Conservation (phyloP, 768 basidiomycete species). For the Phlebiopsis gigantea region DNA sequence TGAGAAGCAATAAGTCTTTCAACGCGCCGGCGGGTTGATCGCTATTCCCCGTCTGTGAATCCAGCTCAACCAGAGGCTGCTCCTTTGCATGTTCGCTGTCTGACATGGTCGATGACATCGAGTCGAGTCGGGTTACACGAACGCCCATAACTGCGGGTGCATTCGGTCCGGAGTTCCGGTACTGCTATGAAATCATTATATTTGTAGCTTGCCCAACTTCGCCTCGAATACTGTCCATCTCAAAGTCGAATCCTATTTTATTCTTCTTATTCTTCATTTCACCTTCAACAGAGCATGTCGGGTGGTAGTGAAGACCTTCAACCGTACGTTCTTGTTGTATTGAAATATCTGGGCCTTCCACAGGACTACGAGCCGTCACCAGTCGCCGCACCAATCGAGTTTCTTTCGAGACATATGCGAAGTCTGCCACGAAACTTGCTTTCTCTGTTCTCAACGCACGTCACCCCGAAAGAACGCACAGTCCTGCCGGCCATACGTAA, state of each 20-base stretch:
- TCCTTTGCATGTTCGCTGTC: not conserved
- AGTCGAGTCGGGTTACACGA: not conserved
- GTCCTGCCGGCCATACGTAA: conserved; percentile 63
- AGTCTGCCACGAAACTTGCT: conserved; percentile 67
- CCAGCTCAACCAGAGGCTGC: not conserved
- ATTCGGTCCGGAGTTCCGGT: not conserved
- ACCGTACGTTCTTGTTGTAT: conserved; percentile 18
- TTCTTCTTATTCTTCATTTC: not conserved
- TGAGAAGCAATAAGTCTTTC: conserved; percentile 52
- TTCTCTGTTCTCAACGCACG: conserved; percentile 33
- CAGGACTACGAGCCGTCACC: conserved; percentile 58
- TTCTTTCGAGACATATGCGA: conserved; percentile 53
- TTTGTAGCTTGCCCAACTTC: too few relatives aligned
- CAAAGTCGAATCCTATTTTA: not conserved
- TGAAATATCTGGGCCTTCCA: conserved; percentile 55
- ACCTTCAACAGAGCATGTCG: not conserved
- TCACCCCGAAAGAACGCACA: conserved; percentile 62
- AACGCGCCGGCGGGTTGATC: too few relatives aligned
- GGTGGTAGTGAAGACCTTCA: not conserved
- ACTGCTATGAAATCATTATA: not conserved
- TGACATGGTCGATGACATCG: not conserved
- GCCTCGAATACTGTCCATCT: too few relatives aligned
- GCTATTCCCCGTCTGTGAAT: too few relatives aligned
- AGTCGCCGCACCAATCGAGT: conserved; percentile 48
- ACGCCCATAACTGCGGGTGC: not conserved